phyloP scores from a whole-genome alignment of 2,329 filamentous ascomycete species.

The Cladophialophora yegresii region DNA sequence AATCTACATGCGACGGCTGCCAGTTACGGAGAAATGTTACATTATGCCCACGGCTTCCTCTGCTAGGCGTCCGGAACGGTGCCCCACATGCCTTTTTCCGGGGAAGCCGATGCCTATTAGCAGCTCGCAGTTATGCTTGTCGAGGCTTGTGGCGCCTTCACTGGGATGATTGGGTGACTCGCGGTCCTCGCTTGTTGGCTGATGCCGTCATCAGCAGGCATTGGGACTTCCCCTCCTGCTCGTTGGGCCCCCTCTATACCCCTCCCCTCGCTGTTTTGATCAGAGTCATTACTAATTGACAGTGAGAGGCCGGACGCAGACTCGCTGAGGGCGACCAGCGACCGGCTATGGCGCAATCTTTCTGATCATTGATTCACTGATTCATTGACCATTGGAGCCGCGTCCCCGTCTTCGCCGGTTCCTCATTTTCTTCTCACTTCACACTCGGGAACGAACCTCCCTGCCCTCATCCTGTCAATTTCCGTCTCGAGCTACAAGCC shows the following conservation, averaged over 20 bases:
- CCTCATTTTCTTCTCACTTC: not conserved
- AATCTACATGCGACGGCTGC: not conserved
- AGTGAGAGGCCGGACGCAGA: not conserved
- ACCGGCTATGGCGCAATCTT: conserved; percentile 5
- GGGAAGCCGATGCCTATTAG: not conserved
- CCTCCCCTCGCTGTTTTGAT: not conserved
- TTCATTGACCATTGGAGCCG: not conserved
- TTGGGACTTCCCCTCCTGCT: not conserved
- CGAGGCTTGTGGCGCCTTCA: not conserved
- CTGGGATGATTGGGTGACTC: not conserved
- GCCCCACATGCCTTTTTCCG: not conserved
- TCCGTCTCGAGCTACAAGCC: not conserved
- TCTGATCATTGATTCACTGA: conserved; percentile 7
- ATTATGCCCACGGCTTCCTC: not conserved
- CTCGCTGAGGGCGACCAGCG: not conserved
- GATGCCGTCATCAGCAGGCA: conserved; percentile 3
- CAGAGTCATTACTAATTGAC: not conserved
- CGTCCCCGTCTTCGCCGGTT: not conserved
- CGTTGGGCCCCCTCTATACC: not conserved
- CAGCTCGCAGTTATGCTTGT: not conserved
- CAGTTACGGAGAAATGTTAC: not conserved
- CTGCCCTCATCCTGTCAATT: not conserved
- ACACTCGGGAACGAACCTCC: conserved; percentile 9
- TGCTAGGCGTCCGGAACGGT: not conserved
- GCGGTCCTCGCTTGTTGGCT: not conserved